Conservation (phyloP, 352 stramenopile genomes). For the Globisporangium paddicum region DNA sequence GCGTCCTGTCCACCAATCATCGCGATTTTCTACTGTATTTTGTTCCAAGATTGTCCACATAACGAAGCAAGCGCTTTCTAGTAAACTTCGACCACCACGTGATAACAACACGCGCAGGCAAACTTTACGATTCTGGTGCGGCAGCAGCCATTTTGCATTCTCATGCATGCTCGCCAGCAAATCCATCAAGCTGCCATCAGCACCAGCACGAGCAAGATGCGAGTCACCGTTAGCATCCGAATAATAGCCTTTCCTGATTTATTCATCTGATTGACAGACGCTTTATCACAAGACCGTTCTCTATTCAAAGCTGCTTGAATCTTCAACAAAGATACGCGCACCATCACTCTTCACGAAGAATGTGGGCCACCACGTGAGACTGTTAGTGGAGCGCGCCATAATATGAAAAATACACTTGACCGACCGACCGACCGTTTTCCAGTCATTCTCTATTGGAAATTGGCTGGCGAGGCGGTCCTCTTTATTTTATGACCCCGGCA, state of each 20-base stretch:
- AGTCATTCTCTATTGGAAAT: too few species aligned
- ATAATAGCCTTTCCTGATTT: background rate
- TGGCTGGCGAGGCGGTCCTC: too few species aligned
- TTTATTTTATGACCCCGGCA: too few species aligned
- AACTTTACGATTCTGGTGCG: background rate
- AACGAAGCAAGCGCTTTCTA: too few species aligned
- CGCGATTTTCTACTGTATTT: background rate
- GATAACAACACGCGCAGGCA: background rate
- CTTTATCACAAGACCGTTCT: slow-evolving; percentile 3
- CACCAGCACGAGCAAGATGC: background rate
- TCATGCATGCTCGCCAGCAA: background rate
- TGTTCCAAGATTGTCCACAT: too few species aligned
- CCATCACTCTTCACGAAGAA: slow-evolving; percentile 7
- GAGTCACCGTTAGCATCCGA: background rate
- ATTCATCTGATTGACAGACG: too few species aligned
- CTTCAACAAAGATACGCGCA: slow-evolving; percentile 5
- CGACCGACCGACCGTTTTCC: too few species aligned
- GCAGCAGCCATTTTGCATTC: background rate
- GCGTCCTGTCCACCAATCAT: background rate
- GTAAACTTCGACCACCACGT: background rate
- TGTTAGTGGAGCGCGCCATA: slow-evolving; percentile 9
- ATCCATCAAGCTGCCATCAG: background rate
- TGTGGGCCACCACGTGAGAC: background rate
- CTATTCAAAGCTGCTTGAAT: background rate
- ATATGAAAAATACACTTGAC: too few species aligned